These are phyloP conservation scores for Rhododendron griersonianum DNA, from an alignment of 148 eudicot species.

Conservation along the genomic window DNA sequence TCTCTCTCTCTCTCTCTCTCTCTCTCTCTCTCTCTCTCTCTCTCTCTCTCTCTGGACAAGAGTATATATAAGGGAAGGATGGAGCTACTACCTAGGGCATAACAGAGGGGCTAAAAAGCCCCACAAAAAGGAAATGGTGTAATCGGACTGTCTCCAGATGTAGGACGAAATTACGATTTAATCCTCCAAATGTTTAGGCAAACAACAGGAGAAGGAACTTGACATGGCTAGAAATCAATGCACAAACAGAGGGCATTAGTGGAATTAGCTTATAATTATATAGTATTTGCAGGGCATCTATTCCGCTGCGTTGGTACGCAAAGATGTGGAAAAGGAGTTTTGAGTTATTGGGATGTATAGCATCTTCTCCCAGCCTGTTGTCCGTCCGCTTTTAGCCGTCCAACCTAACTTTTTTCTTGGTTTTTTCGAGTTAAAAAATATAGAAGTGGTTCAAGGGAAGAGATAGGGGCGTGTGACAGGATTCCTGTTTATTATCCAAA, in stretches of 20 bases:
- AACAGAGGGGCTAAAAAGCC: not conserved
- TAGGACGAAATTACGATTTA: not conserved
- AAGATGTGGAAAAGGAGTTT: not conserved
- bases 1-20: slow-evolving; percentile 2
- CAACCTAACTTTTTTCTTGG: not conserved
- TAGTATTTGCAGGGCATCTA: slow-evolving; percentile 5
- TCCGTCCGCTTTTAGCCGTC: not conserved
- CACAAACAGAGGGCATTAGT: not conserved
- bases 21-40: slow-evolving; percentile 4
- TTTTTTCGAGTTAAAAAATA: not conserved
- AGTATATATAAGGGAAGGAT: not conserved
- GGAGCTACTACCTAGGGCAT: not conserved
- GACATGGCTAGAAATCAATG: not conserved
- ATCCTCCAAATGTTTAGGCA: not conserved
- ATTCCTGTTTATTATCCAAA: too few relatives aligned
- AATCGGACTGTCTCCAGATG: not conserved
- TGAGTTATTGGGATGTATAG: not conserved
- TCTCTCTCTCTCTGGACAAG: not conserved
- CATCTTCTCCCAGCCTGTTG: not conserved
- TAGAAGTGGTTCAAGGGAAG: not conserved
- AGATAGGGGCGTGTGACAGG: too few relatives aligned
- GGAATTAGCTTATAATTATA: not conserved
- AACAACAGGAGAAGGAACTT: not conserved
- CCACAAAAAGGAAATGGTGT: not conserved
- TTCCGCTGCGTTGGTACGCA: slow-evolving; percentile 19